phyloP scores from a whole-genome alignment of 176 grass and related monocot genomes.

The Avena sativa region DNA sequence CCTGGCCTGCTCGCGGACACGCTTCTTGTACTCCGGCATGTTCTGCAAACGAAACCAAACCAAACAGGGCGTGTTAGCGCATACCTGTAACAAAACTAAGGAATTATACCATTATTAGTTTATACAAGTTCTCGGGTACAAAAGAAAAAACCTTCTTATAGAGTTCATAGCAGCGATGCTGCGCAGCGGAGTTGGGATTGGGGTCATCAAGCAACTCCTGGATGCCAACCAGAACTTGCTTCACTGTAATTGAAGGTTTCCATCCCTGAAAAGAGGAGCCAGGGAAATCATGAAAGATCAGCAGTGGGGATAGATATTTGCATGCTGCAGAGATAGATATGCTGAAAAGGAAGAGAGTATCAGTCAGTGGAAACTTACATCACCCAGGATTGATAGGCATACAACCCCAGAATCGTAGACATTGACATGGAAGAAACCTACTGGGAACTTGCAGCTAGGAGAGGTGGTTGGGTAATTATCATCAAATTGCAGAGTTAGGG shows the following conservation, averaged over 20 bases:
- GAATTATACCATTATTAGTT: not conserved
- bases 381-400: conserved; percentile 78
- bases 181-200: conserved; percentile 70
- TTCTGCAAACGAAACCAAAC: conserved; percentile 45
- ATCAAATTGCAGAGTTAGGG: conserved; percentile 62
- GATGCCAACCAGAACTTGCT: conserved; percentile 84
- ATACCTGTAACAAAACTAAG: conserved; percentile 2
- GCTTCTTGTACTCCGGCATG: conserved; percentile 53
- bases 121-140: not conserved
- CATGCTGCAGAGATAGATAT: not conserved
- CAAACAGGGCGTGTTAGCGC: not conserved
- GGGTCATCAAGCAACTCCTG: conserved; percentile 84
- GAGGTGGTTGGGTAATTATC: conserved; percentile 76
- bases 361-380: conserved; percentile 47
- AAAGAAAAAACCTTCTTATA: conserved; percentile 52
- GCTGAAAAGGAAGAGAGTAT: not conserved
- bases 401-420: conserved; percentile 69
- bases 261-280: conserved; percentile 55
- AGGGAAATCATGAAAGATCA: not conserved
- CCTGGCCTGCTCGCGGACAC: conserved; percentile 69
- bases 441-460: conserved; percentile 79
- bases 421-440: conserved; percentile 85
- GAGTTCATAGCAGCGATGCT: conserved; percentile 58
- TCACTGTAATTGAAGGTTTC: conserved; percentile 86
- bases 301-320: not conserved